Conservation (phyloP, 805 yeast genomes). For the Hagleromyces aurorensis region DNA sequence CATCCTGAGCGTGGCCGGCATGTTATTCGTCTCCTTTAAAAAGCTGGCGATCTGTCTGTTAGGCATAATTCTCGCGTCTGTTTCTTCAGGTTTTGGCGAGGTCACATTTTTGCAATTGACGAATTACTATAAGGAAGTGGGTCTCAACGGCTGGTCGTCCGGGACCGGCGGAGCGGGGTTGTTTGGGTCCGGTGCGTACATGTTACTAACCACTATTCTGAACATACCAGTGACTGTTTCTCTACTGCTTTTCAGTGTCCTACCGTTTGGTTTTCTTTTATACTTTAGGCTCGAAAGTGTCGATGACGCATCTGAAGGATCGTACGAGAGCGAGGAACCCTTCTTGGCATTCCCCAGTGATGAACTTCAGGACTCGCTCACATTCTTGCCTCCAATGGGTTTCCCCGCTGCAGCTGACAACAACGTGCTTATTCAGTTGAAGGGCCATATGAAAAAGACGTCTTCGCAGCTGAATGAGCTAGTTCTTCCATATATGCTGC, state of each 20-base stretch:
- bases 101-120: conserved; percentile 81
- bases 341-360: conserved; percentile 4
- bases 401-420: conserved; percentile 4
- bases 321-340: conserved; percentile 5
- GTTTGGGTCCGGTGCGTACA: conserved; percentile 64
- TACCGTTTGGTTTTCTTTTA: conserved; percentile 46
- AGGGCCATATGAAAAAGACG: conserved; percentile 23
- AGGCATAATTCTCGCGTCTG: conserved; percentile 74
- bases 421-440: conserved; percentile 3
- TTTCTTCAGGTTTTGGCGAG: conserved; percentile 87
- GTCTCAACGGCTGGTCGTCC: conserved; percentile 81
- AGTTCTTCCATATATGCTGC: conserved; percentile 67
- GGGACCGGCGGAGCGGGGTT: conserved; percentile 98
- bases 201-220: conserved; percentile 65
- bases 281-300: conserved; percentile 24
- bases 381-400: conserved; percentile 3
- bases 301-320: conserved; percentile 2
- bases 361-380: conserved; percentile 3
- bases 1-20: conserved; percentile 57
- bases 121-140: conserved; percentile 54
- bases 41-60: conserved; percentile 37
- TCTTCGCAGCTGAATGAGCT: conserved; percentile 35
- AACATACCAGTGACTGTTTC: conserved; percentile 46
- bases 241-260: conserved; percentile 47
- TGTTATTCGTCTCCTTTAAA: conserved; percentile 48